phyloP scores from a whole-genome alignment of 805 yeast species.

The Zygoascus tannicola region DNA sequence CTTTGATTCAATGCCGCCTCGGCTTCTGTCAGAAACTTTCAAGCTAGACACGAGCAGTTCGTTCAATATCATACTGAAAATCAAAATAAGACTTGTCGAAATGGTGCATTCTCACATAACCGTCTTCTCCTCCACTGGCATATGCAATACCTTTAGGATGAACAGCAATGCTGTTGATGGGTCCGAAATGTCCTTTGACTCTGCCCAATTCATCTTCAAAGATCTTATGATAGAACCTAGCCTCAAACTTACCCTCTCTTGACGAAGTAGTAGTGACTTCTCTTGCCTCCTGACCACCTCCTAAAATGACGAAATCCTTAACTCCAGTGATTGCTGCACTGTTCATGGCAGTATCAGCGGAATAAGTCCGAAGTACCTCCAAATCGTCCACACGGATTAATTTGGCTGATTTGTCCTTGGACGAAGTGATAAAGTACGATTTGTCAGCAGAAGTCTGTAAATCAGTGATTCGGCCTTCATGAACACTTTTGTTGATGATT shows the following conservation, averaged over 20 bases:
- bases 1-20: no score
- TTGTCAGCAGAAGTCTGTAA: slow-evolving; percentile 80
- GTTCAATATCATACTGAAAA: slow-evolving; percentile 81
- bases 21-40: no score
- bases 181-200: slow-evolving; percentile 98
- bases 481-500: slow-evolving; percentile 49
- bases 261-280: slow-evolving; percentile 96
- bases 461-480: slow-evolving; percentile 71
- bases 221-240: slow-evolving; percentile 89
- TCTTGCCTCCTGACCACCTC: slow-evolving; percentile 99
- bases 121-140: slow-evolving; percentile 99
- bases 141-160: slow-evolving; percentile 91
- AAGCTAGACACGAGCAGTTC: slow-evolving; percentile 12
- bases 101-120: slow-evolving; percentile 86
- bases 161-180: slow-evolving; percentile 84
- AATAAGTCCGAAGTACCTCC: slow-evolving; percentile 60
- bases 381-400: slow-evolving; percentile 72
- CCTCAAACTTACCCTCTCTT: slow-evolving; percentile 92
- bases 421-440: slow-evolving; percentile 84
- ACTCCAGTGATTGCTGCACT: slow-evolving; percentile 90
- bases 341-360: slow-evolving; percentile 89
- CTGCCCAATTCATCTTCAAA: slow-evolving; percentile 95
- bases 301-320: slow-evolving; percentile 85
- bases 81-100: slow-evolving; percentile 91
- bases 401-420: slow-evolving; percentile 81